phyloP scores from a whole-genome alignment of 2,329 filamentous ascomycete species.

The Clarireedia homoeocarpa region DNA sequence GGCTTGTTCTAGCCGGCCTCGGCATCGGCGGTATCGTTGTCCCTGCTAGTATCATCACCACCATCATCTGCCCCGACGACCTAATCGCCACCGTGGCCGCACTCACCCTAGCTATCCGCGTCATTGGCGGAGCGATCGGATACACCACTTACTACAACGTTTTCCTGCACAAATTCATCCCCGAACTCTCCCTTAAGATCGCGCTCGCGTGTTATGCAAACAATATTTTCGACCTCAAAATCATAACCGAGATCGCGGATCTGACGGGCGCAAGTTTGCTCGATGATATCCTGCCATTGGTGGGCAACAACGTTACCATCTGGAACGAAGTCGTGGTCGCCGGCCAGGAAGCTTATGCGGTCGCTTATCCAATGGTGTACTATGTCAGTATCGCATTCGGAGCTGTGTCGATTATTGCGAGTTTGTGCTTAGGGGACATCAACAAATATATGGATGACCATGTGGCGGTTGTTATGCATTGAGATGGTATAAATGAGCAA shows the following conservation, averaged over 20 bases:
- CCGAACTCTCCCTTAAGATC: constrained; percentile 23
- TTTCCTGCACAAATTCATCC: constrained; percentile 37
- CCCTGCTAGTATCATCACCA: constrained; percentile 58
- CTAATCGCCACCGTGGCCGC: constrained; percentile 63
- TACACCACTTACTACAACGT: constrained; percentile 53
- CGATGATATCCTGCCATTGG: constrained; percentile 43
- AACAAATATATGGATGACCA: constrained; percentile 50
- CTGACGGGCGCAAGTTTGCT: constrained; percentile 47
- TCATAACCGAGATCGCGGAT: constrained; percentile 43
- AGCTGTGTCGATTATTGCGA: constrained; percentile 44
- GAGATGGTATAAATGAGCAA: not conserved
- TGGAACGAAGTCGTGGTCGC: constrained; percentile 46
- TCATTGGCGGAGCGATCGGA: constrained; percentile 58
- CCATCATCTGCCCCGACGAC: constrained; percentile 62
- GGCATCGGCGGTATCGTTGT: constrained; percentile 60
- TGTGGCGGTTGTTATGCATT: constrained; percentile 37
- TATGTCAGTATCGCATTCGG: constrained; percentile 57
- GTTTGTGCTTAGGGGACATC: constrained; percentile 52
- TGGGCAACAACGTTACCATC: constrained; percentile 41
- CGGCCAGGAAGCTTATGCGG: constrained; percentile 48
- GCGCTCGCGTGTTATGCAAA: constrained; percentile 13
- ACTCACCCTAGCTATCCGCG: constrained; percentile 60
- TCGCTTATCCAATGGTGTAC: constrained; percentile 54
- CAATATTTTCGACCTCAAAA: constrained; percentile 26
- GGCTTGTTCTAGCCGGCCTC: constrained; percentile 51